Percentiles rank a stretch among this genome's conserved stretches.
Conservation (phyloP, 1,284 basidiomycete genomes). For the Grifola frondosa region DNA sequence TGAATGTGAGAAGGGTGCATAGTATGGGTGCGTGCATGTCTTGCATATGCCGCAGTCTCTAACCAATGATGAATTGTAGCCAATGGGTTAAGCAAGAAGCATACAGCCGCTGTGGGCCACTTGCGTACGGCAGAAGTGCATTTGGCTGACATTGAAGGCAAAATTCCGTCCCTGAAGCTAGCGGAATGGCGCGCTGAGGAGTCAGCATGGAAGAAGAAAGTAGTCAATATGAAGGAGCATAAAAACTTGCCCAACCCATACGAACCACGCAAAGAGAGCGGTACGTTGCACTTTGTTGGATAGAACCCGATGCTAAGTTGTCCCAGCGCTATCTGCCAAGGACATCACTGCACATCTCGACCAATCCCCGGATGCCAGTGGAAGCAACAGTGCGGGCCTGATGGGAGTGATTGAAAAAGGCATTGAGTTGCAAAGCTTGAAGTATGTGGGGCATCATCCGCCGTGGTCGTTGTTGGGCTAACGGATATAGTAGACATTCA, state of each 20-base stretch:
- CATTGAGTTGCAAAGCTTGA: not conserved
- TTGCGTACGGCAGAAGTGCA: not conserved
- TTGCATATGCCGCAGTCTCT: no score
- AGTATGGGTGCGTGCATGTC: conserved; percentile 3
- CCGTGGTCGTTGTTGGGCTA: no score
- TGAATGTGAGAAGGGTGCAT: conserved; percentile 7
- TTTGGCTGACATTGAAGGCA: not conserved
- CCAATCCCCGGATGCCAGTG: no score
- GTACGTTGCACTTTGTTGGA: not conserved
- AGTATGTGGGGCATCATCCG: no score
- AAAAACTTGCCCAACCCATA: conserved; percentile 4
- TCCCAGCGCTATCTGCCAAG: not conserved
- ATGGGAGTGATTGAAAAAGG: not conserved
- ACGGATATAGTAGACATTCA: no score
- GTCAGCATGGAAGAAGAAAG: not conserved
- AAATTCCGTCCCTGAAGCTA: not conserved
- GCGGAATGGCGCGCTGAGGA: conserved; percentile 3
- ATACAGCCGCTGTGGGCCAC: not conserved
- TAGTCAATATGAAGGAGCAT: conserved; percentile 3
- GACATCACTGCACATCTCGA: conserved; percentile 1
- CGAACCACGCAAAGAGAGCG: not conserved
- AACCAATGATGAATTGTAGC: no score
- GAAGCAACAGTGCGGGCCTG: not conserved
- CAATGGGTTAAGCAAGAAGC: not conserved
- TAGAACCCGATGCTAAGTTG: no score